Evolutionary conservation across 106 monocot genomes (phyloP), one percentile per base, ranked within the genome.

Genomic region (Dendrobium officinale): DNA sequence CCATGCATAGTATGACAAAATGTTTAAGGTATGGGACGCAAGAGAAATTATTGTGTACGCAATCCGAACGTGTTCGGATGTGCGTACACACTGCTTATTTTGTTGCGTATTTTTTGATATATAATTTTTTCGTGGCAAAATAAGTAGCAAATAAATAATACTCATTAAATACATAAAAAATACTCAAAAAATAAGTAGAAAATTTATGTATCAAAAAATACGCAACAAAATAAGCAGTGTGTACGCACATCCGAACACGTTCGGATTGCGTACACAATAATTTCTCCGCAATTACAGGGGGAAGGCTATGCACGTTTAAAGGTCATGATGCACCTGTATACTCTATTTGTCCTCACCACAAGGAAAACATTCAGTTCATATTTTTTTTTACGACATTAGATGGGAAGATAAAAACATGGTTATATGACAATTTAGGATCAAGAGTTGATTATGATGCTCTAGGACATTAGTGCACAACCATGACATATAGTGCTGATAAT

Each of bases 401-500:
- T 89, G 91, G 93, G 55, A 94, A 94, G 68, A 89, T 91, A 75
- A 94, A 96, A 78, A 91, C 93, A 48, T 96, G 93, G 93, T 33
- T 93, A 44, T 96, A 93, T 84, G 96, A 96, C 80, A 91, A 96
- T 67, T 27, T 82, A 80, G 93, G 93, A 61, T 90, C 96, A 42
- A 88, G 88, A 79, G 91, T 93, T 67, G 88, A 93, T 75, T 96
- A 91, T 83, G 90, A 91, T 84, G 91, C 96, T 9, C 96, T 93
- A 59, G 93, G 96, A 6, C 86, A 87, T 48, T 93, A 91, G 87
- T 91, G 91, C 73, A 91, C 93, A 33, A 93, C 90, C 24, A 91
- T 96, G 96, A 88, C 93, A 45, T 96, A 93, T 80, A 96, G 96
- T 83, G 88, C 93, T 40, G 96, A 96, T 89, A 93, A 91, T 61